Conservation (phyloP, 2,329 filamentous ascomycete genomes). For the Penicillium fuscoglaucum region DNA sequence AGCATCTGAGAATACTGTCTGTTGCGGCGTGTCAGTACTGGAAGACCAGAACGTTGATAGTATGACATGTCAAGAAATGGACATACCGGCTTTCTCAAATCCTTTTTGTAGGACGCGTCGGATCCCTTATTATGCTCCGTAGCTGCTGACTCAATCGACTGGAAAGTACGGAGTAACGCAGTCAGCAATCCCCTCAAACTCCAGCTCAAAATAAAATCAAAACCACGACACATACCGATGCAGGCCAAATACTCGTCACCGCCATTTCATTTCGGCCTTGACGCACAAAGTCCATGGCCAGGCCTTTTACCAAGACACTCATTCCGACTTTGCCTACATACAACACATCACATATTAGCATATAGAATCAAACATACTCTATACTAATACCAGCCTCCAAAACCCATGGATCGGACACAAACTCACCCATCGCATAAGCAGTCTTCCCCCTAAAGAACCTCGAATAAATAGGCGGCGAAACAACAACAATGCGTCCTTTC, state of each 20-base stretch:
- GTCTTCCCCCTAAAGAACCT: constrained; percentile 85
- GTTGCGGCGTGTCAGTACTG: constrained; percentile 11
- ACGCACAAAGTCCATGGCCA: constrained; percentile 77
- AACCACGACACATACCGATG: constrained; percentile 55
- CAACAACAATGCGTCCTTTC: constrained; percentile 69
- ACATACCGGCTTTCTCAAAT: constrained; percentile 63
- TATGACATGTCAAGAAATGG: background rate
- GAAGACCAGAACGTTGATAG: background rate
- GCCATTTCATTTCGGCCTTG: constrained; percentile 68
- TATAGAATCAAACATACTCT: background rate
- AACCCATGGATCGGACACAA: background rate
- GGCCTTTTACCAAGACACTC: constrained; percentile 76
- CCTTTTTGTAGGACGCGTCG: constrained; percentile 51
- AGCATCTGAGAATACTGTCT: constrained; percentile 75
- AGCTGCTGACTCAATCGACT: constrained; percentile 73
- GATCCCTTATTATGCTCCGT: constrained; percentile 56
- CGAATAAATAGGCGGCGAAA: constrained; percentile 81
- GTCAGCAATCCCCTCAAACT: background rate
- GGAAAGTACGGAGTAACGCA: constrained; percentile 5
- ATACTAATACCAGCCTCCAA: background rate
- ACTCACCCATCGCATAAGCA: constrained; percentile 67
- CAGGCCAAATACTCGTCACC: constrained; percentile 81
- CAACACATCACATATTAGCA: background rate
- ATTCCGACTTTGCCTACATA: constrained; percentile 69
- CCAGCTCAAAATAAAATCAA: background rate